Evolutionary conservation across 192 early-diverging fungal genomes (phyloP), one percentile per base, ranked within the genome.

Genomic region (Coemansia reversa): DNA sequence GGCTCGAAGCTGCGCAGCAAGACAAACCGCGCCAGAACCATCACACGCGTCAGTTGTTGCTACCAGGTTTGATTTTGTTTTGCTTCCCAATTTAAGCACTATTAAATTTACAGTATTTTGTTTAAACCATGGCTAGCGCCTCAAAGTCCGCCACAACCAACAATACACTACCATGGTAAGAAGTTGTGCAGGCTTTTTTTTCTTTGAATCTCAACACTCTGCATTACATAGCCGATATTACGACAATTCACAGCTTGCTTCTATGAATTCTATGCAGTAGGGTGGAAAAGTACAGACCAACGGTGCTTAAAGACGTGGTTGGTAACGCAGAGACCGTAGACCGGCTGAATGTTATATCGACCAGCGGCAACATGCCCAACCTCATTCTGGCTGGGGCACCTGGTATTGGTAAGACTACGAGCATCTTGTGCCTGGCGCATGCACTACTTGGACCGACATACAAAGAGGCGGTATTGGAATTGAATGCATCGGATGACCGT

Each of bases 331-430:
- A 97, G 27, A 96, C 93, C 9, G 90, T 98, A 16, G 79, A 87
- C 16, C 79, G 96, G 11, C 81, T 98, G 35, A 81, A 85, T 14
- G 80, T 93, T 49, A 98, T 98, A 79, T 91, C 92, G 0, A 76
- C 85, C 52, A 89, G 92, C 32, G 96, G 96, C 20, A 97, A 96
- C 75, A 91, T 98, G 88, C 95, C 95, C 24, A 94, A 98, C 76
- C 84, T 98, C 48, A 94, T 98, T 65, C 87, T 98, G 19, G 62
- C 79, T 1, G 94, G 97, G 19, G 83, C 92, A 12, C 97, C 97
- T 0, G 97, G 97, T 57, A 97, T 97, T 56, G 97, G 97, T 57
- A 99, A 99, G 70, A 99, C 97, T 3, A 99, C 95, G 2, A 93
- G 91, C 58, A 93, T 99, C 55, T 81, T 93, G 18, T 97, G 94